phyloP scores from a whole-genome alignment of 2,329 filamentous ascomycete species.

The Fusarium concolor region DNA sequence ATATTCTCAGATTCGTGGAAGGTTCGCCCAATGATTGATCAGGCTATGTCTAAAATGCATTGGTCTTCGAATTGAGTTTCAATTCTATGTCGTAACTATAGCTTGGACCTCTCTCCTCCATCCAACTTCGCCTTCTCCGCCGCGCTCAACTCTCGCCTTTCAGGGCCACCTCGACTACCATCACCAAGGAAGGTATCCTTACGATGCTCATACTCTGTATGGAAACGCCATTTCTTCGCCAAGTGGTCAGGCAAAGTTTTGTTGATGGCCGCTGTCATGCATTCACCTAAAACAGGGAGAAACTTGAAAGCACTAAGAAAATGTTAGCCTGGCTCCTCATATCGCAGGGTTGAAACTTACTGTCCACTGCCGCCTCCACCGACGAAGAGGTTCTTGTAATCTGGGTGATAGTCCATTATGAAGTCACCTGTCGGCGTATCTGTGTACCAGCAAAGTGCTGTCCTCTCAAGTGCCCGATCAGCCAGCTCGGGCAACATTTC shows the following conservation, averaged over 20 bases:
- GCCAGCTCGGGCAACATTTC: conserved; percentile 39
- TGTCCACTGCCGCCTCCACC: conserved; percentile 38
- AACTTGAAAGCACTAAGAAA: conserved; percentile 34
- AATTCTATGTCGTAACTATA: neutral
- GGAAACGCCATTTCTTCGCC: conserved; percentile 32
- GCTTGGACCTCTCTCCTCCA: neutral
- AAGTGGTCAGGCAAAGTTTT: conserved; percentile 10
- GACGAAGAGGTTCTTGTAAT: conserved; percentile 36
- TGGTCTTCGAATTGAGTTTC: neutral
- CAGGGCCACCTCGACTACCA: conserved; percentile 35
- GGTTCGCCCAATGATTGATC: no score
- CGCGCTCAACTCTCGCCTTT: conserved; percentile 11
- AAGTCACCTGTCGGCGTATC: conserved; percentile 40
- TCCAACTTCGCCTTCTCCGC: conserved; percentile 13
- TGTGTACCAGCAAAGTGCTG: conserved; percentile 37
- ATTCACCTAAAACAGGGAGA: conserved; percentile 32
- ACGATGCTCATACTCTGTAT: conserved; percentile 23
- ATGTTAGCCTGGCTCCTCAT: rapidly evolving
- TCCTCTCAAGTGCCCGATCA: conserved; percentile 13
- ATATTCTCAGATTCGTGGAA: no score
- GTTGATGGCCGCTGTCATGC: conserved; percentile 14
- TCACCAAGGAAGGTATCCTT: conserved; percentile 31
- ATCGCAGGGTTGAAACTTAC: neutral
- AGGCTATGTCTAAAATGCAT: no score
- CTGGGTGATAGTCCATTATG: conserved; percentile 40